Percentiles rank a stretch among this genome's conserved stretches.
Evolutionary conservation across 495 filamentous ascomycete species (phyloP).

Genomic region (Barbatosphaeria neglecta): DNA sequence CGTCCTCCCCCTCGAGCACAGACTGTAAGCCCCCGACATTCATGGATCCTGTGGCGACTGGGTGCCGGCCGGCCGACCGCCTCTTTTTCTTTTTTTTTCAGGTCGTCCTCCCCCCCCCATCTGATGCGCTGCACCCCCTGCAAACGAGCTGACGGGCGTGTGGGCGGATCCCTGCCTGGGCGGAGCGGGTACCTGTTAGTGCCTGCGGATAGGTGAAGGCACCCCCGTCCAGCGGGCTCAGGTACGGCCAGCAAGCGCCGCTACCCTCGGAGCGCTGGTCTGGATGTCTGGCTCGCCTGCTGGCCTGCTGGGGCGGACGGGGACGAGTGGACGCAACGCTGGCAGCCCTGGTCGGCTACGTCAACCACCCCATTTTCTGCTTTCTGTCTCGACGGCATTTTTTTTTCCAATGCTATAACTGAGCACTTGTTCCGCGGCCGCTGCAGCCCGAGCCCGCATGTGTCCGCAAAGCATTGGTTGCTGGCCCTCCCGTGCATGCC

Average conservation of each 20-base stretch:
- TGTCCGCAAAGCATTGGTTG: slow-evolving; percentile 35
- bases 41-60: no score
- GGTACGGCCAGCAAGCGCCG: no score
- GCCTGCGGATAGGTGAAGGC: no score
- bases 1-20: no score
- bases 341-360: neutral
- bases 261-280: no score
- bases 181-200: neutral
- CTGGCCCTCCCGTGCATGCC: slow-evolving; percentile 21
- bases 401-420: neutral
- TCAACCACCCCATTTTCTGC: neutral
- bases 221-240: neutral
- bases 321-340: no score
- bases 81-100: no score
- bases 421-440: neutral
- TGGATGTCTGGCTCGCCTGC: no score
- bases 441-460: slow-evolving; percentile 28
- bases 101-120: no score
- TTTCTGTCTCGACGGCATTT: neutral
- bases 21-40: no score
- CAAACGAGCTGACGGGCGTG: no score
- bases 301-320: no score
- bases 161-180: neutral
- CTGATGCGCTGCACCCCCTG: neutral
- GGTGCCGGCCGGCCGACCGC: neutral